Base-by-base conservation (phyloP, 108 stramenopile species). In the Cyclotella kingstonii region DNA sequence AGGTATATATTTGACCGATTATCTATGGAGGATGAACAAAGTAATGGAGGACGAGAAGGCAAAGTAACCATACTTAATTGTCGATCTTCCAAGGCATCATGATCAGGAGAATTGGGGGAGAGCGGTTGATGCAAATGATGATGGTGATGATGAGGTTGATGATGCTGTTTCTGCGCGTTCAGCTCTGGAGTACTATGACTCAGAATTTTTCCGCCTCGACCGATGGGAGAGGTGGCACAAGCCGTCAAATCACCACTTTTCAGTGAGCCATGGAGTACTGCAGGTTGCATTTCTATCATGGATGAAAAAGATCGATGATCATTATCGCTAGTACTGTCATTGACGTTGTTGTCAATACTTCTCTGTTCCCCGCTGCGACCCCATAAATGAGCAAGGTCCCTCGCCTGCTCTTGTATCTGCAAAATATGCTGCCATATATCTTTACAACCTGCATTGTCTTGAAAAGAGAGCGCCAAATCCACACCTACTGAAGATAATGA, bases 381-480 rank as follows among this genome's bases (percentile, higher is more conserved):
- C 67, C 57, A 60, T 25, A 40, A 26, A 18, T 57, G 67, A 31
- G 58, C 3, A 40, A 81, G 47, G 38, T 90, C 89, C 27, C 64
- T 80, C 12, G 92, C 89, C 11, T 75, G 70, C 39, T 71, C 43
- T 76, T 94, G 92, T n/a, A 89, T 82, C 38, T 82, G 65, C 0
- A 77, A 76, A 46, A 94, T 90, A 60, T 89, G 84, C n/a, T 75
- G 58, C 92, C 92, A 94, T 25, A 94, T 86, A 58, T 90, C 86
- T 49, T 86, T 62, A 65, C 89, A 94, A 33, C 92, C 92, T 3
- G 85, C 84, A 81, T 87, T 90, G 57, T 94, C 92, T 69, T 94
- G 92, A 66, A 94, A 94, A 2, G 83, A 84, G 35, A 94, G 66
- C 0, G 92, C 92, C 43, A 94, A 60, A 59, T 94, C 92, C 8